These are phyloP conservation scores for Eucalyptus cloeziana DNA, from an alignment of 345 rosid genomes.

Conservation along the genomic window DNA sequence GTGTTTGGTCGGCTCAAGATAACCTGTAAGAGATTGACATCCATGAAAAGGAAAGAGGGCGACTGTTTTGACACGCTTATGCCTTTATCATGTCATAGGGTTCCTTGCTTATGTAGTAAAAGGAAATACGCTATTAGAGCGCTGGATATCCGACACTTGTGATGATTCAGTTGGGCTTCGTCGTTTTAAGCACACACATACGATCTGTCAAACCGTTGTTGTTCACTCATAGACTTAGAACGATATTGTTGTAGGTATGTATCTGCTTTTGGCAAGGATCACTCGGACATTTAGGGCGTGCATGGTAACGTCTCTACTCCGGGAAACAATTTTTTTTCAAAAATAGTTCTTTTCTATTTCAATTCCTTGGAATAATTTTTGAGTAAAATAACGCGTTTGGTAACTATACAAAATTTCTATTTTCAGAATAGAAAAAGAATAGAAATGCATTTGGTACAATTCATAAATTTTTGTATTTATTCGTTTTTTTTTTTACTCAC, in stretches of 20 bases:
- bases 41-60: background rate
- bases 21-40: background rate
- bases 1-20: background rate
- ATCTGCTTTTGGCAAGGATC: background rate
- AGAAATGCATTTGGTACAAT: rapidly evolving
- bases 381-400: rapidly evolving
- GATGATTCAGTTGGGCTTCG: background rate
- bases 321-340: rapidly evolving
- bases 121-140: background rate
- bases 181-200: background rate
- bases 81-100: background rate
- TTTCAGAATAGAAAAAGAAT: no score
- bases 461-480: no score
- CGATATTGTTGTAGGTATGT: background rate
- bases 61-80: background rate
- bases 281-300: rapidly evolving
- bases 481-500: rapidly evolving
- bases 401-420: no score
- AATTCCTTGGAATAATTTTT: rapidly evolving
- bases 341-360: no score
- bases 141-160: background rate
- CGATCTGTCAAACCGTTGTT: background rate
- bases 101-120: background rate
- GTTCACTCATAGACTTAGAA: background rate
- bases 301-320: no score